A percentile compares a stretch with the other conserved stretches of the same genome.
These are phyloP conservation scores for Boletus coccyginus DNA, from an alignment of 768 basidiomycete genomes.

Conservation along the genomic window DNA sequence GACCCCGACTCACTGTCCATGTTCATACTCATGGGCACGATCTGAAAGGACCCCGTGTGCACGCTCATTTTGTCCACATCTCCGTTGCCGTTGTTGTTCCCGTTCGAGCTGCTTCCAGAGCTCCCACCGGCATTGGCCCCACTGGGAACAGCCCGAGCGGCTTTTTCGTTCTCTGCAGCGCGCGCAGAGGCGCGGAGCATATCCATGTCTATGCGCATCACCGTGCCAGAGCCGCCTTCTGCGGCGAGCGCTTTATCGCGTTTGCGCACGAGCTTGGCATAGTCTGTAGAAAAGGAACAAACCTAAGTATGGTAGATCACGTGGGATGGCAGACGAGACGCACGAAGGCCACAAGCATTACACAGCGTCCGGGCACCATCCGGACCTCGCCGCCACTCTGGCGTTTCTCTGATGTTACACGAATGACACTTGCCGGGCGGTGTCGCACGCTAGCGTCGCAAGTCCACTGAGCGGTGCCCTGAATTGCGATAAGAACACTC, in stretches of 20 bases:
- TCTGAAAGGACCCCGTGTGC: conserved; percentile 63
- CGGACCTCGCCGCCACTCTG: conserved; percentile 85
- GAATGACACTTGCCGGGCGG: conserved; percentile 87
- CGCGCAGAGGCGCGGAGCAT: conserved; percentile 70
- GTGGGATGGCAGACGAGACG: neutral
- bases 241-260: conserved; percentile 59
- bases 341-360: conserved; percentile 84
- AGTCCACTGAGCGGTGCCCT: conserved; percentile 18
- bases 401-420: conserved; percentile 83
- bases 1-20: conserved; percentile 17
- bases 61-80: conserved; percentile 34
- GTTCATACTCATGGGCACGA: conserved; percentile 28
- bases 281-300: conserved; percentile 45
- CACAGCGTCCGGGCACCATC: conserved; percentile 83
- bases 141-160: conserved; percentile 27
- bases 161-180: conserved; percentile 45
- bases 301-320: neutral
- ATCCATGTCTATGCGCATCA: conserved; percentile 66
- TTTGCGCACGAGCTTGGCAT: conserved; percentile 80
- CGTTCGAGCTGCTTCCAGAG: conserved; percentile 4
- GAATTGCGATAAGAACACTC: conserved; percentile 30
- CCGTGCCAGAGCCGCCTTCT: conserved; percentile 46
- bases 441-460: conserved; percentile 64
- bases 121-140: conserved; percentile 24
- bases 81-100: neutral